A percentile compares a stretch with the other conserved stretches of the same genome.
Conservation (phyloP, 768 basidiomycete species). For the Myochromella boudieri region DNA sequence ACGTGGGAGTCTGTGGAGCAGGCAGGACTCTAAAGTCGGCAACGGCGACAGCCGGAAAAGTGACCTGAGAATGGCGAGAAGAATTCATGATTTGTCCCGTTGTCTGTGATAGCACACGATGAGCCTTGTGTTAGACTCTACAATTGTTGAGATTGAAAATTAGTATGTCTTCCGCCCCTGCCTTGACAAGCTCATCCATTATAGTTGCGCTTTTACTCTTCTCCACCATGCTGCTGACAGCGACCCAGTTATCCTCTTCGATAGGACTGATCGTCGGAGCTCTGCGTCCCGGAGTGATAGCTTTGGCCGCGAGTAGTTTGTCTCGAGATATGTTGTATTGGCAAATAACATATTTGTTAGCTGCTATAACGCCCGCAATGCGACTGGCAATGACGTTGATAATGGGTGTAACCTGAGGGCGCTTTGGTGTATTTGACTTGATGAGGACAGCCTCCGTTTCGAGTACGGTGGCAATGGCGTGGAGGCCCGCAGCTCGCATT, state of each 20-base stretch:
- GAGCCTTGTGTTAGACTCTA: constrained; percentile 57
- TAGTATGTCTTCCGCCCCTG: constrained; percentile 90
- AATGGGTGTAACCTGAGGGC: constrained; percentile 60
- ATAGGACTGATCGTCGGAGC: constrained; percentile 87
- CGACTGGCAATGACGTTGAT: constrained; percentile 82
- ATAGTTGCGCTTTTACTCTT: constrained; percentile 74
- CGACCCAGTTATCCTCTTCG: constrained; percentile 86
- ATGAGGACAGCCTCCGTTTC: constrained; percentile 89
- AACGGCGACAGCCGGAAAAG: neutral
- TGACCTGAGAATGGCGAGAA: neutral
- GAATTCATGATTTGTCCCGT: neutral
- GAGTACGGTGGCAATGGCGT: constrained; percentile 88
- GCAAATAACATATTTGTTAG: constrained; percentile 82
- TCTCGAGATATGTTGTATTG: constrained; percentile 87
- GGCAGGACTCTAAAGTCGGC: neutral
- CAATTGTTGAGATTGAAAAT: constrained; percentile 92
- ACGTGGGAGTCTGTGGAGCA: neutral
- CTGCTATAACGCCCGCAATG: constrained; percentile 90
- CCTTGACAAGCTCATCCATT: constrained; percentile 84
- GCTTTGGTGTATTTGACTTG: constrained; percentile 66
- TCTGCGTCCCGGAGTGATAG: constrained; percentile 83
- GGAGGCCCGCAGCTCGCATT: constrained; percentile 96
- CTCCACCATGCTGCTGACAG: constrained; percentile 90
- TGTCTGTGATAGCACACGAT: neutral
- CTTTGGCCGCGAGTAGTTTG: constrained; percentile 57